These are phyloP conservation scores for Emmonsiellopsis sp. DNA, from an alignment of 2,329 filamentous ascomycete species.

Conservation along the genomic window DNA sequence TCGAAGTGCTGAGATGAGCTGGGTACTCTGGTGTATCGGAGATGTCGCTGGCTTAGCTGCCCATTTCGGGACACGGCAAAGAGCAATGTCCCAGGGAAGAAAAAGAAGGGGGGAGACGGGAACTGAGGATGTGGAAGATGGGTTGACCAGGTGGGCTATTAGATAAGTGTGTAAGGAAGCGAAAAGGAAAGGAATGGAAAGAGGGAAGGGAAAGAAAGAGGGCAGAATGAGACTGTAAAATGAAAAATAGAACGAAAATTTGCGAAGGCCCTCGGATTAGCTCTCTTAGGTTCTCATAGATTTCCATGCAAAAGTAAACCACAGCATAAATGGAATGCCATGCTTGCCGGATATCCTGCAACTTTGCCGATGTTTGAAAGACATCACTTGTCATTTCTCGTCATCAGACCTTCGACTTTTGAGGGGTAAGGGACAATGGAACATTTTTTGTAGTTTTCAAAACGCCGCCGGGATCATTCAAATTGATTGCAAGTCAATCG, in stretches of 20 bases:
- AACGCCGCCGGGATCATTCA: neutral
- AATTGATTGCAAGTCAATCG: too few relatives aligned
- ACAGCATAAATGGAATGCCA: conserved; percentile 2
- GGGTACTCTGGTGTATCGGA: too few relatives aligned
- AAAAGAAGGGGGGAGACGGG: too few relatives aligned
- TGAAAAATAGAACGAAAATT: neutral
- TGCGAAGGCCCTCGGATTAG: conserved; percentile 32
- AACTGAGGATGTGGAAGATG: too few relatives aligned
- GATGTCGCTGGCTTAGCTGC: too few relatives aligned
- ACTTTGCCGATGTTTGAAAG: conserved; percentile 24
- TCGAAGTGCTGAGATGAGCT: too few relatives aligned
- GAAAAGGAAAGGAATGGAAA: neutral
- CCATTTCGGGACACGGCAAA: too few relatives aligned
- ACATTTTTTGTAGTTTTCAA: conserved; percentile 4
- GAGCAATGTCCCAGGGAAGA: too few relatives aligned
- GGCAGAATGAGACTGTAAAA: neutral
- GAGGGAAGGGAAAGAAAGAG: neutral
- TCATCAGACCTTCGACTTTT: conserved; percentile 3
- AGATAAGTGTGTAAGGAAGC: neutral
- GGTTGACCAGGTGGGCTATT: too few relatives aligned
- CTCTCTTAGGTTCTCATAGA: conserved; percentile 36
- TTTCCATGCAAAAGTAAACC: conserved; percentile 24
- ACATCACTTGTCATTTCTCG: conserved; percentile 4
- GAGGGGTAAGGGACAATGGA: too few relatives aligned
- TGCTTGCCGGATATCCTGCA: conserved; percentile 32